A percentile compares a stretch with the other conserved stretches of the same genome.
These are phyloP conservation scores for Hansenula sp. DNA, from an alignment of 1,139 yeast species.

Conservation along the genomic window DNA sequence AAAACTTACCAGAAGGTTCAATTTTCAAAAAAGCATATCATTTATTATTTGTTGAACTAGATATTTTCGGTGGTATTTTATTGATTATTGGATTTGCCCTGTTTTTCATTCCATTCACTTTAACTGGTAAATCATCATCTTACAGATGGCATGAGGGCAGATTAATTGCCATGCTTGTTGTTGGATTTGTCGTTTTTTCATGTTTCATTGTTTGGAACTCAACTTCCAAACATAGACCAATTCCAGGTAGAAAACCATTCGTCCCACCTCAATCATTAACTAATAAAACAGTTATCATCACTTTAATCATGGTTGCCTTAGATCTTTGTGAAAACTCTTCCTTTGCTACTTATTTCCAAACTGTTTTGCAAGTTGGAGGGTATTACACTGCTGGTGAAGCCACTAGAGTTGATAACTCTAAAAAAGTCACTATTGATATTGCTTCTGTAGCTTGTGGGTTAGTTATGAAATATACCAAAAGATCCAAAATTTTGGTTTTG, in stretches of 20 bases:
- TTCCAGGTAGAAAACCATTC: conserved; percentile 19
- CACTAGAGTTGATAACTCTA: conserved; percentile 26
- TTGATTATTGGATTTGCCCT: conserved; percentile 31
- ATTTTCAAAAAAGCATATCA: conserved; percentile 5
- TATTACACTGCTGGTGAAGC: conserved; percentile 26
- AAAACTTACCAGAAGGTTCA: conserved; percentile 14
- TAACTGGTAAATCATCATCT: conserved; percentile 23
- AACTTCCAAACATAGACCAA: conserved; percentile 1
- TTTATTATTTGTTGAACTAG: conserved; percentile 27
- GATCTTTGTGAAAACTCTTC: conserved; percentile 25
- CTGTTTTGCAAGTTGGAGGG: conserved; percentile 27
- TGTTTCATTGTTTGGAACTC: conserved; percentile 23
- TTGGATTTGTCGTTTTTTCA: conserved; percentile 21
- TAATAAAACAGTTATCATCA: conserved; percentile 16
- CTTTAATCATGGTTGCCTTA: conserved; percentile 19
- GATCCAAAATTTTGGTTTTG: conserved; percentile 30
- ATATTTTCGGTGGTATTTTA: conserved; percentile 30
- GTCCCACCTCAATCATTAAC: conserved; percentile 22
- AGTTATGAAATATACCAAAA: conserved; percentile 28
- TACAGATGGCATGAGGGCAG: conserved; percentile 23
- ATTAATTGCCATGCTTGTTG: conserved; percentile 24
- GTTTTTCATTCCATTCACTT: conserved; percentile 32
- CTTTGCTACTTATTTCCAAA: conserved; percentile 24
- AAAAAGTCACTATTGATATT: conserved; percentile 24
- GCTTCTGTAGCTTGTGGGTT: conserved; percentile 26